Conservation (phyloP, 148 eudicot species). For the Chenopodium suecicum region DNA sequence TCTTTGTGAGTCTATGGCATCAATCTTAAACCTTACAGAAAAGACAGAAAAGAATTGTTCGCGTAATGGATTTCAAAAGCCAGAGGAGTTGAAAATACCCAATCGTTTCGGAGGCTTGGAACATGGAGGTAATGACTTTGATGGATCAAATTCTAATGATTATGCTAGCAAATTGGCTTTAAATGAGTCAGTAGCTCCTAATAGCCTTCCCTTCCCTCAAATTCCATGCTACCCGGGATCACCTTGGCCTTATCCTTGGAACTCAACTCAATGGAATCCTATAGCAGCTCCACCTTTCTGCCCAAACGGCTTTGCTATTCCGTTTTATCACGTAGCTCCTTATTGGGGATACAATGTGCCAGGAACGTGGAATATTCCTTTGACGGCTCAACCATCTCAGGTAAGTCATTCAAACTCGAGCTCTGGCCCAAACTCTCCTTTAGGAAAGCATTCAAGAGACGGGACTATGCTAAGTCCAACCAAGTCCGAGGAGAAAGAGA, state of each 20-base stretch:
- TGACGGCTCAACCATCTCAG: slow-evolving; percentile 34
- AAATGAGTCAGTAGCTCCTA: slow-evolving; percentile 21
- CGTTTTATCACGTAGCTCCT: slow-evolving; percentile 44
- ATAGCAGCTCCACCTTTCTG: slow-evolving; percentile 35
- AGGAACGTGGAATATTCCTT: slow-evolving; percentile 48
- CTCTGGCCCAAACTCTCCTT: slow-evolving; percentile 50
- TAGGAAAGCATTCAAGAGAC: slow-evolving; percentile 68
- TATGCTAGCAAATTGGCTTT: slow-evolving; percentile 11
- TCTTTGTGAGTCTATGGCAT: slow-evolving; percentile 57
- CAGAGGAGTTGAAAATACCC: slow-evolving; percentile 22
- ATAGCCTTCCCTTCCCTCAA: slow-evolving; percentile 34
- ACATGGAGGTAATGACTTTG: slow-evolving; percentile 25
- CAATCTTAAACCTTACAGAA: slow-evolving; percentile 42
- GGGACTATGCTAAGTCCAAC: slow-evolving; percentile 27
- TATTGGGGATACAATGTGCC: slow-evolving; percentile 52
- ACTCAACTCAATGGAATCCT: slow-evolving; percentile 22
- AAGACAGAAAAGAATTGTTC: slow-evolving; percentile 29
- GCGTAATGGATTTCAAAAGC: slow-evolving; percentile 30
- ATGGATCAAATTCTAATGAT: slow-evolving; percentile 33
- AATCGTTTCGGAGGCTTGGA: slow-evolving; percentile 17
- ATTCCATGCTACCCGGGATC: slow-evolving; percentile 43
- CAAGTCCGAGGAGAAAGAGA: slow-evolving; percentile 25
- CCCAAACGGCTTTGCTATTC: slow-evolving; percentile 46
- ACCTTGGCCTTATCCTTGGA: slow-evolving; percentile 47
- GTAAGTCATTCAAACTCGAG: slow-evolving; percentile 23